Evolutionary conservation across 148 eudicot genomes (phyloP), one percentile per base, ranked within the genome.

Genomic region (Fagopyrum tataricum): DNA sequence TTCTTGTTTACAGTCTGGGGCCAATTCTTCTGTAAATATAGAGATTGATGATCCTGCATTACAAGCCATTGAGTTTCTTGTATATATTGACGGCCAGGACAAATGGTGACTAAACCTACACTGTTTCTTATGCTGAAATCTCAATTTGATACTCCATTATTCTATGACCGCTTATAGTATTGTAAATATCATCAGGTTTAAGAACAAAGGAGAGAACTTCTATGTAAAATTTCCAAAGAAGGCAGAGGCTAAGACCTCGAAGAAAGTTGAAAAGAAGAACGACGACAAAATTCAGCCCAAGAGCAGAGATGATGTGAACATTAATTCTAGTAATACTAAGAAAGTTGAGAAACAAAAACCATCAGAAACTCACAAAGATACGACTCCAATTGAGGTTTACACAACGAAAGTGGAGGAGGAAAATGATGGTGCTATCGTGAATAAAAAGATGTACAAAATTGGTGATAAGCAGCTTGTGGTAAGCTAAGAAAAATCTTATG

Each of bases 11-110:
- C 81, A 95, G 98, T 89, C 96, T 75, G 97, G 93, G 66, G 74
- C 88, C 78, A 81, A 81, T 80, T 82, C 87, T 70, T 81, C 76
- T 64, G 74, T 91, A 77, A 82, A 67, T 46, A 75, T 95, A 74
- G 97, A 91, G 88, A 88, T 95, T 81, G 93, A 90, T 74, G 98
- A 95, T 80, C 88, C 91, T 68, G 82, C 85, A 15, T 71, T 95
- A 79, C 83, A 85, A 85, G 98, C 97, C 75, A 81, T 95, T 40
- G 98, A 95, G 82, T 95, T 95, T 84, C 93, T 95, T 71, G 78
- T 95, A 72, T 79, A 80, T 76, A 93, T 90, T 77, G 97, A 91
- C 81, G 88, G 80, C 76, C 85, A 81, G 41, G 87, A 91, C 77
- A 88, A 75, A 81, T 95, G 98, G 98, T 95, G 80, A 81, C 66